Evolutionary conservation across 805 yeast species (phyloP), one percentile per base, ranked within the genome.

Genomic region (Cyberlindnera misumaiensis): DNA sequence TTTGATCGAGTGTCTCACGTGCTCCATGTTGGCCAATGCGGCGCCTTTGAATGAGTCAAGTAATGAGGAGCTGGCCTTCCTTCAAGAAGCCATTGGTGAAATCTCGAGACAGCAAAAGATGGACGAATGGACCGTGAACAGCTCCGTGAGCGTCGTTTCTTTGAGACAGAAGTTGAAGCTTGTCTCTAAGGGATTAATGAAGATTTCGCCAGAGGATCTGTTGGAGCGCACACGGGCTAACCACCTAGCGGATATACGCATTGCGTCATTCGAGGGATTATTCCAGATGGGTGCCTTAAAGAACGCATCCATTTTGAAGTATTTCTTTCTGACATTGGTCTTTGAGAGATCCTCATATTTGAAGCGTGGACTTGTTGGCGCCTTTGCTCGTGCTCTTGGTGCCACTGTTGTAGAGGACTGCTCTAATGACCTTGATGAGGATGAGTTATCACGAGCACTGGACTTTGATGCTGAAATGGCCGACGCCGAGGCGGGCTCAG

Each of bases 41-140:
- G 34, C 44, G 6, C 22, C 41, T 22, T 46, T 47, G n/a, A 45
- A 16, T 17, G 34, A 45, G 2, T 28, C 51, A 4, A 36, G 39
- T 5, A 60, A 54, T 15, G 52, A 49, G 3, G 70, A 65, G 24
- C 56, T 43, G 24, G 54, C 52, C 3, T 76, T 72, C 49, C 54
- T 75, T 3, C 47, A 56, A 4, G 72, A 70, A 12, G 77, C 80
- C 0, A 49, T 80, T 7, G 68, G 71, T 6, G 97, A 89, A 53
- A 65, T 93, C 33, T 76, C 80, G 39, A 70, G 97, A 42, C 72
- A 79, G 43, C 76, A 78, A 47, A 77, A 88, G 44, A 70, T 93
- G 62, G 97, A 90, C 52, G 78, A 74, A 31, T 87, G 94, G 94
- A 80, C 95, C 0, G 77, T 73, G 44, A 80, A 77, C 37, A 56